Base-by-base conservation (phyloP, 2,329 filamentous ascomycete species). In the Colletotrichum liaoningense region DNA sequence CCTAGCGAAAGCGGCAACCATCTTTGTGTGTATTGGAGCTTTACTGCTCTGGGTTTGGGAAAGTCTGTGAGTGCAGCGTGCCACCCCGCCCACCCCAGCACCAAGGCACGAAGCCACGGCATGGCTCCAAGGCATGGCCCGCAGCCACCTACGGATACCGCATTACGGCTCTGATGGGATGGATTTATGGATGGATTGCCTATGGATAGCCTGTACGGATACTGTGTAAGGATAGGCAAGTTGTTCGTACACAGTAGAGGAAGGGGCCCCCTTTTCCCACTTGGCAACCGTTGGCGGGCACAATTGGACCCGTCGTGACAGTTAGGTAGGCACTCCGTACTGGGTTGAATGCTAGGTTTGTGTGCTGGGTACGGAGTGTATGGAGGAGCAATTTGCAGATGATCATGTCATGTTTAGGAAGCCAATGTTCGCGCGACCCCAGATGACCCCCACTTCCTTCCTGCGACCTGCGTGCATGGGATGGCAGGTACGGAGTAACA, bases 381-480 rank as follows among this genome's bases (percentile, higher is more conserved):
- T 33, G 12, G 14, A 55, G 24, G 52, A 55, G 52, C 5, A 52
- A 16, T 26, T 26, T 49, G 1, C 4, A 38, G 67, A 70, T 30
- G 66, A 70, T 73, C 67, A 73, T 73, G 55, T 35, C 67, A 70
- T 73, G 46, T 38, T 70, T 46, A 46, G 42, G 70, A 38, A 35
- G 35, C 49, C 38, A 63, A 35, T 22, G 30, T 38, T 66, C 42
- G 26, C 22, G 28, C 24, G 56, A 66, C 70, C 70, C 70, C 70
- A 35, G 67, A 62, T 59, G 33, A n/a, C n/a, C 70, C 55, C 67
- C 67, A 70, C 55, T 54, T 7, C 26, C 14, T 24, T 24, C 55
- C 7, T 22, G 49, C 70, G 33, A 33, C 33, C 33, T 33, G 35
- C 14, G 12, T 2, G 19, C 19, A 73, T 65, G 70, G 70, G 11